Evolutionary conservation across 495 filamentous ascomycete genomes (phyloP), one percentile per base, ranked within the genome.

Genomic region (Bryoglossum gracile): DNA sequence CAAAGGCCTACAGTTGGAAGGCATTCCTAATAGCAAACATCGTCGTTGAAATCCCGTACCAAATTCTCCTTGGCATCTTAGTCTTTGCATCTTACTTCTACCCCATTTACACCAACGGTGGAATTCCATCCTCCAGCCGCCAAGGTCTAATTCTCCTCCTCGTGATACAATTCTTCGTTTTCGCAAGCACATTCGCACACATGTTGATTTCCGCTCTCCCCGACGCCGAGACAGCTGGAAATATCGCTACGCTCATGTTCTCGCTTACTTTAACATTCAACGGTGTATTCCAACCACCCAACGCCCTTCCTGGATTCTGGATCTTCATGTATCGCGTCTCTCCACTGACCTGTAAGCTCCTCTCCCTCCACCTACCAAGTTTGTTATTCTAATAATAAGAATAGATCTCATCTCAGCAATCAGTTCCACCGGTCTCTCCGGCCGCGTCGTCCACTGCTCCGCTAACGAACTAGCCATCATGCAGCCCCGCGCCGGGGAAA

Each of bases 261-360:
- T 71, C 76, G 13, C 65, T 83, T 60, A 69, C 73, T 3, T 67
- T 84, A 9, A 72, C 70, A 4, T 83, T 84, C 62, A 81, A 81
- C 63, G 78, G 80, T 71, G 84, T 90, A 39, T 76, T 90, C 51
- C 78, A 83, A 44, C 72, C 61, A 26, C 82, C 86, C 2, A 55
- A 64, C 2, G 68, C 64, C 1, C 65, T 89, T 22, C 84, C 84
- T 8, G 62, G 75, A 8, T 89, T 89, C 70, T 92, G 86, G 86
- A 86, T 85, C 54, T 89, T 89, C 70, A 86, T 89, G 82, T 87
- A 89, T 62, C 80, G 81, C 22, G 68, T 86, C 42, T 85, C 81
- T 4, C 86, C 87, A 4, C 80, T 89, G 37, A 81, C 77, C 1
- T 86, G 57, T 59, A 59, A 53, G 52, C 43, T 18, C 34, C 34